Evolutionary conservation across 208 protist genomes (phyloP).

Genomic region (Naegleria fowleri): DNA sequence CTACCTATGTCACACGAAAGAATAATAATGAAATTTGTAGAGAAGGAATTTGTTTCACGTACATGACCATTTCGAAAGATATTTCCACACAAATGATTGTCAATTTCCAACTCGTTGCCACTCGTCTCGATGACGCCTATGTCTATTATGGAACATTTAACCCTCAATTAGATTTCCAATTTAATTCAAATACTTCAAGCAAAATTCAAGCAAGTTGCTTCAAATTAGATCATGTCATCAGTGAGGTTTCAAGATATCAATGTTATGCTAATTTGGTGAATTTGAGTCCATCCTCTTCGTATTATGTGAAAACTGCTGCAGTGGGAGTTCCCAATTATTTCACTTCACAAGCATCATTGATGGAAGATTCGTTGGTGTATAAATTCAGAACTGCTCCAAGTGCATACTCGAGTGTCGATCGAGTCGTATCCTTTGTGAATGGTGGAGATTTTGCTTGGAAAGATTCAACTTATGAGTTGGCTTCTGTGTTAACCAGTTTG

Average conservation of each 20-base stretch:
- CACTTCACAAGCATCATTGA: background rate
- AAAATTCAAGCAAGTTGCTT: background rate
- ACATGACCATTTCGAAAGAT: background rate
- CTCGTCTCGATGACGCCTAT: background rate
- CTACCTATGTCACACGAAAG: background rate
- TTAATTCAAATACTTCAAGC: background rate
- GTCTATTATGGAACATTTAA: background rate
- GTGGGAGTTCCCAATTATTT: background rate
- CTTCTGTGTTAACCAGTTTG: background rate
- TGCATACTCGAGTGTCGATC: background rate
- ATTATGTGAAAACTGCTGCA: background rate
- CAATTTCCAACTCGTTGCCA: background rate
- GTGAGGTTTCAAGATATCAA: background rate
- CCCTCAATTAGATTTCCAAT: background rate
- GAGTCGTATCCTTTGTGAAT: background rate
- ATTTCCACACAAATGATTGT: constrained; percentile 12
- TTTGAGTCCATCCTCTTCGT: background rate
- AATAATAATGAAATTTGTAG: background rate
- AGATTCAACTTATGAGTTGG: background rate
- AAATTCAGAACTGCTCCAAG: constrained; percentile 18
- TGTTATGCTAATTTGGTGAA: background rate
- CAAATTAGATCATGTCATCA: background rate
- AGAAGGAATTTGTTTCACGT: background rate
- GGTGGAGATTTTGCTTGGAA: background rate
- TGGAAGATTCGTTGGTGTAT: background rate